Base-by-base conservation (phyloP, 176 grass and related monocot species). In the Carex myosuroides region DNA sequence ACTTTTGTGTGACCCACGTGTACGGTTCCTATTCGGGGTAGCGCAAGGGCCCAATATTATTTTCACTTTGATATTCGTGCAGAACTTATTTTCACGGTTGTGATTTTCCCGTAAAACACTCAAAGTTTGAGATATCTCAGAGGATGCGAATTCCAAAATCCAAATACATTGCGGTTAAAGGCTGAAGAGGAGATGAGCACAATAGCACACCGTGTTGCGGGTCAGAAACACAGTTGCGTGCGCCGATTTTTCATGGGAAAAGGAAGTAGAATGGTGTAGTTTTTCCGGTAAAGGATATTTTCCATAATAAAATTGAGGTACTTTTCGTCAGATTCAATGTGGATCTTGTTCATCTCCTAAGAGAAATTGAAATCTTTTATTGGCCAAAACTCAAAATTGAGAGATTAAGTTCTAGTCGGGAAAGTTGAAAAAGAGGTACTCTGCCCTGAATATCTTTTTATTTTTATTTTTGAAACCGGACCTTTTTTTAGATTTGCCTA, bases 381-480 rank as follows among this genome's bases (percentile, higher is more conserved):
- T 77, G 73, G 29, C 56, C 73, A 77, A 77, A 56, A 32, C 13
- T 56, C 70, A 13, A 6, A 74, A 24, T 13, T 3, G 50, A 77
- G 50, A 56, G 46, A 60, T 29, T 29, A 30, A 79, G 12, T 79
- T 81, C 3, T 41, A 39, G n/a, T n/a, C 5, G 42, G 44, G 17
- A 81, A 44, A 81, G 32, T 55, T 76, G 12, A 30, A 30, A 50
- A n/a, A 74, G n/a, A 74, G 70, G 70, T 50, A 22, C 20, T 81
- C 33, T 20, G 20, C 18, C 41, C 59, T 6, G 4, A 20, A 9
- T n/a, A n/a, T n/a, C n/a, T n/a, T n/a, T n/a, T n/a, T n/a, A n/a
- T n/a, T n/a, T n/a, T n/a, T n/a, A n/a, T n/a, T n/a, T n/a, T n/a
- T n/a, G n/a, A n/a, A n/a, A n/a, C n/a, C n/a, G n/a, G n/a, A n/a